Conservation (phyloP, 2,329 filamentous ascomycete species). For the Talaromyces sp. region DNA sequence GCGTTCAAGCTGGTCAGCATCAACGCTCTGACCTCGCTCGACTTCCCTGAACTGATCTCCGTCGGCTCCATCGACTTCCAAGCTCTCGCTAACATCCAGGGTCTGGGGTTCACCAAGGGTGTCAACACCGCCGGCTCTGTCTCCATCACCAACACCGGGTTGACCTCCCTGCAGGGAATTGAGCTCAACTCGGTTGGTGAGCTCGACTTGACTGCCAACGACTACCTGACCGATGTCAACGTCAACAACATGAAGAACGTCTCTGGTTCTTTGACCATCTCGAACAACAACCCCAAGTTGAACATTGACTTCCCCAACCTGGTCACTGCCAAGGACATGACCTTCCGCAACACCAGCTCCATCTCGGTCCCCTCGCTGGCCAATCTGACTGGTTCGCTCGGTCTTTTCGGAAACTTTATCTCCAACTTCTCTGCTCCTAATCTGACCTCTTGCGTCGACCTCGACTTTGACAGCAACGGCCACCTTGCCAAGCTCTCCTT, state of each 20-base stretch:
- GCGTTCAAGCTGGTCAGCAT: slow-evolving; percentile 65
- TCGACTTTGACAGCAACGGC: slow-evolving; percentile 54
- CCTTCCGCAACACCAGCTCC: slow-evolving; percentile 71
- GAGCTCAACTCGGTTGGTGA: slow-evolving; percentile 66
- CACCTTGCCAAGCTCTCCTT: slow-evolving; percentile 68
- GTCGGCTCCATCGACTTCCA: slow-evolving; percentile 66
- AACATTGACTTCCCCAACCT: slow-evolving; percentile 73
- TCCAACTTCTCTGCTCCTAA: slow-evolving; percentile 40
- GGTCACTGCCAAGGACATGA: slow-evolving; percentile 71
- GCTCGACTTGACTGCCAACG: slow-evolving; percentile 89
- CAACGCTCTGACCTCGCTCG: slow-evolving; percentile 63
- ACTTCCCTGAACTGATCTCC: slow-evolving; percentile 58
- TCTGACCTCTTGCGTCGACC: slow-evolving; percentile 44
- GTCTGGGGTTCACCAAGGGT: slow-evolving; percentile 56
- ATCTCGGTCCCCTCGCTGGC: slow-evolving; percentile 69
- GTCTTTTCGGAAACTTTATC: slow-evolving; percentile 70
- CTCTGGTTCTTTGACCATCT: slow-evolving; percentile 63
- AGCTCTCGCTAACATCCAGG: slow-evolving; percentile 61
- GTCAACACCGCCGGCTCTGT: slow-evolving; percentile 63
- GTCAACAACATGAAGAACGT: slow-evolving; percentile 72
- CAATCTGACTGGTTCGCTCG: slow-evolving; percentile 70
- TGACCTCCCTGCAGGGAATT: slow-evolving; percentile 73
- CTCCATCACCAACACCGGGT: slow-evolving; percentile 77
- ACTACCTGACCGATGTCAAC: slow-evolving; percentile 66
- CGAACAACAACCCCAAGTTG: slow-evolving; percentile 72